Conservation (phyloP, 2,329 filamentous ascomycete genomes). For the Fusarium sp. region DNA sequence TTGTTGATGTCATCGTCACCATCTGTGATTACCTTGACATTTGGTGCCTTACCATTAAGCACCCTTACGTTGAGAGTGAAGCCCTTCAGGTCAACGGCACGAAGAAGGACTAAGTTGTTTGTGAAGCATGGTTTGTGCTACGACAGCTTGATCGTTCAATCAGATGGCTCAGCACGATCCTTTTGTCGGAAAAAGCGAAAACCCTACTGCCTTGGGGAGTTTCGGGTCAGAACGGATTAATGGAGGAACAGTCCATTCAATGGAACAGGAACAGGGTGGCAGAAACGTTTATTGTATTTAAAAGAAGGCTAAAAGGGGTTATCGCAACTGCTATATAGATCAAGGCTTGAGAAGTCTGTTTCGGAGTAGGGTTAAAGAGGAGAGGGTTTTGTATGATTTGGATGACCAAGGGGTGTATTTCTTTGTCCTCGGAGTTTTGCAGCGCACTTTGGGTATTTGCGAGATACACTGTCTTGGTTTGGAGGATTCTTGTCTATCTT, state of each 20-base stretch:
- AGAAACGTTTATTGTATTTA: constrained; percentile 20
- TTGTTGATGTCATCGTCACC: constrained; percentile 95
- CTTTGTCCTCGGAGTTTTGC: constrained; percentile 28
- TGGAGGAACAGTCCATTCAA: not conserved
- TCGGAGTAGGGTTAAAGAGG: constrained; percentile 5
- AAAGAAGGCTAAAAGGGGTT: constrained; percentile 9
- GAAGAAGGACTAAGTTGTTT: constrained; percentile 56
- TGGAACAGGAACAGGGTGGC: not conserved
- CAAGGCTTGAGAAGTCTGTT: constrained; percentile 10
- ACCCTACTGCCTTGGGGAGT: not conserved
- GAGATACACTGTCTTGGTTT: not conserved
- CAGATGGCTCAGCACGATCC: not conserved
- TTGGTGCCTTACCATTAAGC: constrained; percentile 98
- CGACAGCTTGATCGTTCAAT: not conserved
- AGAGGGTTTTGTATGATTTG: constrained; percentile 32
- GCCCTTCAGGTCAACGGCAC: constrained; percentile 47
- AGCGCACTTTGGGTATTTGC: constrained; percentile 20
- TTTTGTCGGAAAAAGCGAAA: not conserved
- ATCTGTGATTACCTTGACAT: constrained; percentile 99
- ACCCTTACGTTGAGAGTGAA: constrained; percentile 68
- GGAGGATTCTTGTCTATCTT: not conserved
- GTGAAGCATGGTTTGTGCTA: not conserved
- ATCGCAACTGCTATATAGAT: constrained; percentile 21
- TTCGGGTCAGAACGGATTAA: constrained; percentile 6
- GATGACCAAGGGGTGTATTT: constrained; percentile 26